Base-by-base conservation (phyloP, 129 eudicot genomes). In the Flaveria trinervia region DNA sequence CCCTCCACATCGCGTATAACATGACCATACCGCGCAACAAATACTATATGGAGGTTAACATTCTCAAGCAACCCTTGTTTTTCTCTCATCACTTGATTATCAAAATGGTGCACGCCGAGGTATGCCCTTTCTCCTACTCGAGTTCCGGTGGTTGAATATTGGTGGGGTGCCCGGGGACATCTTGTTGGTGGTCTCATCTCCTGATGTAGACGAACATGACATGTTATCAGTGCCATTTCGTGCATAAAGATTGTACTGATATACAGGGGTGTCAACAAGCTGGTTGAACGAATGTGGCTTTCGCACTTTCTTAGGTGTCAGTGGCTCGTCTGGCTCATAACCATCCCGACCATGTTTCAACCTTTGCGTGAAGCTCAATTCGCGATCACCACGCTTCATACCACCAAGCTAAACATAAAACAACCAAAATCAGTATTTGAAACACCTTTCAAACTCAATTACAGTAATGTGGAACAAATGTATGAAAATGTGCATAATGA, bases 61-160 rank as follows among this genome's bases (percentile, higher is more conserved):
- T 23, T 57, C 20, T 46, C 76, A 71, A 9, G 13, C 14, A 14
- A 44, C 60, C 79, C 49, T 28, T 30, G 22, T 3, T 15, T 71
- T 68, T 67, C 23, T 43, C 22, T 30, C 26, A 23, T 33, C 7
- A 25, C 9, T 14, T 23, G 16, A 20, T 61, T n/a, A 17, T 81
- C 81, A 88, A 28, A 91, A 91, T 1, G 97, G 97, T 11, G 97
- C 94, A 0, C 97, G 92, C 39, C 85, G 95, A 12, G 97, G 97
- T 43, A 86, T 82, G 62, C 97, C 97, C 86, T 91, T 91, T 57
- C 97, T 87, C 77, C 94, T 46, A 65, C 88, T 90, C 0, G 97
- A 83, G 62, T 91, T 91, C 4, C 80, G 62, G 66, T 85, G 92
- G 72, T 83, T 83, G 88, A 48, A 84, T 43, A 85, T 70, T 1